phyloP scores from a whole-genome alignment of 106 monocot genomes.

The Dendrobium huoshanense region DNA sequence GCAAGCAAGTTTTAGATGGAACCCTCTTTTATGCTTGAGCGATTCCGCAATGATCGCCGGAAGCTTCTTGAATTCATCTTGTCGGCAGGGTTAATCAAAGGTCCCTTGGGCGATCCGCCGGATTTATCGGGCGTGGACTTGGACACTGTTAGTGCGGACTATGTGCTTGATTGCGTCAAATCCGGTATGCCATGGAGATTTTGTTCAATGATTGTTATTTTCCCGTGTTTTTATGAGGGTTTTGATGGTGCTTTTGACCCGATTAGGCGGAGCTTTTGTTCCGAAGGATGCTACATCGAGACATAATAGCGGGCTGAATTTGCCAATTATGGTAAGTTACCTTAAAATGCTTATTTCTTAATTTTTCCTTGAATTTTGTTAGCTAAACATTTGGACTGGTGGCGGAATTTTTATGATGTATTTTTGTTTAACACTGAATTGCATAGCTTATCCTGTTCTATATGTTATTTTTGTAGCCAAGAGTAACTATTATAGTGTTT shows the following conservation, averaged over 20 bases:
- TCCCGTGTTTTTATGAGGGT: neutral
- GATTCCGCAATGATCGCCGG: slow-evolving; percentile 57
- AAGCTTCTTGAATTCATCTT: slow-evolving; percentile 58
- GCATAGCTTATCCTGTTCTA: neutral
- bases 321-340: slow-evolving; percentile 48
- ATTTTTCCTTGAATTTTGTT: neutral
- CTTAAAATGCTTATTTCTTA: neutral
- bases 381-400: neutral
- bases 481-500: neutral
- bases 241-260: slow-evolving; percentile 7
- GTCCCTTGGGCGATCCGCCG: slow-evolving; percentile 13
- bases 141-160: slow-evolving; percentile 56
- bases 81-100: slow-evolving; percentile 23
- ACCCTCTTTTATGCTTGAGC: slow-evolving; percentile 23
- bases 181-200: slow-evolving; percentile 27
- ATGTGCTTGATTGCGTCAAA: slow-evolving; percentile 46
- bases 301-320: slow-evolving; percentile 36
- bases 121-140: slow-evolving; percentile 43
- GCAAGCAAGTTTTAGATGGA: slow-evolving; percentile 30
- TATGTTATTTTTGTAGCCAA: neutral
- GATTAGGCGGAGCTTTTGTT: slow-evolving; percentile 49
- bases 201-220: neutral
- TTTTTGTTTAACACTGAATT: neutral
- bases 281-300: slow-evolving; percentile 36
- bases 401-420: neutral